Conservation (phyloP, 2,329 filamentous ascomycete species). For the Penicillium sp. region DNA sequence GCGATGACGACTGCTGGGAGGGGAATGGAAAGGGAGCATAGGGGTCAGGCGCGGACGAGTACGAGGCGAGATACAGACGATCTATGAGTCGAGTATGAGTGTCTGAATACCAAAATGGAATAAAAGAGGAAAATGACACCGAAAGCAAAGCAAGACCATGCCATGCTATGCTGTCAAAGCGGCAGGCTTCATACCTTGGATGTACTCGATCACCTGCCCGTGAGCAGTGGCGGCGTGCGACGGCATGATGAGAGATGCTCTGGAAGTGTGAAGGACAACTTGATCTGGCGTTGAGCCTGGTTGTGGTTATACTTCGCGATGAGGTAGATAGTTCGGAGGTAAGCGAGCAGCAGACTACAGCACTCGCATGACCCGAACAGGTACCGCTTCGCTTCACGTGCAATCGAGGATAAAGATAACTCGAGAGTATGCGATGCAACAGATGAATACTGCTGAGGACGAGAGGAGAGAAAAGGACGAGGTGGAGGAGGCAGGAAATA, state of each 20-base stretch:
- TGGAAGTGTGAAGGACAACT: background rate
- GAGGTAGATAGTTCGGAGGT: background rate
- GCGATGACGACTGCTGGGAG: slow-evolving; percentile 56
- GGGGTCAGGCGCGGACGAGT: slow-evolving; percentile 73
- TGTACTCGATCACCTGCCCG: slow-evolving; percentile 93
- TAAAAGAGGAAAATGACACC: background rate
- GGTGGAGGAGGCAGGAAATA: background rate
- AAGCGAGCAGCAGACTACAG: background rate
- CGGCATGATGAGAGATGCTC: slow-evolving; percentile 38
- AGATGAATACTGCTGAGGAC: slow-evolving; percentile 6
- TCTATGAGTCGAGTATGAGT: slow-evolving; percentile 51
- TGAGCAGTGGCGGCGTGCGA: slow-evolving; percentile 56
- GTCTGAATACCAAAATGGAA: slow-evolving; percentile 7
- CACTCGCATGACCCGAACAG: slow-evolving; percentile 7
- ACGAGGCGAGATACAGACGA: slow-evolving; percentile 90
- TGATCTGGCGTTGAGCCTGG: background rate
- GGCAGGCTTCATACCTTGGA: slow-evolving; percentile 62
- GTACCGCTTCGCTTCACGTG: background rate
- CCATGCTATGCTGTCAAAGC: background rate
- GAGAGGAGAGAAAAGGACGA: slow-evolving; percentile 14
- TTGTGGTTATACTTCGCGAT: background rate
- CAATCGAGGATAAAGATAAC: slow-evolving; percentile 10
- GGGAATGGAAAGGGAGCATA: slow-evolving; percentile 85
- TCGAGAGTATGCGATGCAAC: slow-evolving; percentile 14
- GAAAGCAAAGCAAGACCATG: background rate